Evolutionary conservation across 768 basidiomycete species (phyloP).

Genomic region (Russula sp.): DNA sequence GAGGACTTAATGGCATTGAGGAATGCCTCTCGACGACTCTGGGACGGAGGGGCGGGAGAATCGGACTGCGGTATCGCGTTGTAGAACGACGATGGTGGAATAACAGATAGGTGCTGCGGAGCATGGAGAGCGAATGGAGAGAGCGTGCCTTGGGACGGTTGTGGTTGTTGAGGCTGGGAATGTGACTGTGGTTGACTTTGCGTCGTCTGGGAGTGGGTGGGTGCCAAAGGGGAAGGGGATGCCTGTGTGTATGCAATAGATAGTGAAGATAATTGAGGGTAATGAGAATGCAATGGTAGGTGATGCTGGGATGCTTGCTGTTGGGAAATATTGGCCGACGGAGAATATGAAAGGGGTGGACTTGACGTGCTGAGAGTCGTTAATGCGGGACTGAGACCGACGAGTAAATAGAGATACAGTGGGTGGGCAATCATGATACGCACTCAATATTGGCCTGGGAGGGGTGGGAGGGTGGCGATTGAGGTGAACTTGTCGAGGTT

Average conservation of each 20-base stretch:
- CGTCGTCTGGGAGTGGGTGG: conserved; percentile 12
- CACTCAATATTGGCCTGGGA: conserved; percentile 28
- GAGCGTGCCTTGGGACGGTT: conserved; percentile 40
- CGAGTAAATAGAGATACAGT: conserved; percentile 17
- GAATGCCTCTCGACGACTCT: conserved; percentile 53
- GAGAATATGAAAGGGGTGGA: conserved; percentile 13
- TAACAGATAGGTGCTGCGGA: conserved; percentile 34
- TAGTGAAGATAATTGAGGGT: conserved; percentile 32
- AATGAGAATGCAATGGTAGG: conserved; percentile 35
- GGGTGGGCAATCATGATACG: background rate
- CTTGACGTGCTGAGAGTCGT: conserved; percentile 26
- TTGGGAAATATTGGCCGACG: conserved; percentile 33
- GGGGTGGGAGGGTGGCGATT: conserved; percentile 30
- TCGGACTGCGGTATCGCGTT: conserved; percentile 27
- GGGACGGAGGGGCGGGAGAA: conserved; percentile 32
- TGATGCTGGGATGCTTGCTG: conserved; percentile 42
- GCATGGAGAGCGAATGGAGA: conserved; percentile 67
- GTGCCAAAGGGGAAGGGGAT: conserved; percentile 16
- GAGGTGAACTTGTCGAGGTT: conserved; percentile 43
- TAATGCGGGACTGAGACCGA: conserved; percentile 28
- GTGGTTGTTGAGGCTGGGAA: conserved; percentile 28
- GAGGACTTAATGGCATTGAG: conserved; percentile 47
- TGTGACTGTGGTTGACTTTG: conserved; percentile 27
- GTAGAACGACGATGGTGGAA: conserved; percentile 38
- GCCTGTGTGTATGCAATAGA: conserved; percentile 29